These are phyloP conservation scores for Fragilariopsis cylindrus DNA, from an alignment of 108 stramenopile species.

Conservation along the genomic window DNA sequence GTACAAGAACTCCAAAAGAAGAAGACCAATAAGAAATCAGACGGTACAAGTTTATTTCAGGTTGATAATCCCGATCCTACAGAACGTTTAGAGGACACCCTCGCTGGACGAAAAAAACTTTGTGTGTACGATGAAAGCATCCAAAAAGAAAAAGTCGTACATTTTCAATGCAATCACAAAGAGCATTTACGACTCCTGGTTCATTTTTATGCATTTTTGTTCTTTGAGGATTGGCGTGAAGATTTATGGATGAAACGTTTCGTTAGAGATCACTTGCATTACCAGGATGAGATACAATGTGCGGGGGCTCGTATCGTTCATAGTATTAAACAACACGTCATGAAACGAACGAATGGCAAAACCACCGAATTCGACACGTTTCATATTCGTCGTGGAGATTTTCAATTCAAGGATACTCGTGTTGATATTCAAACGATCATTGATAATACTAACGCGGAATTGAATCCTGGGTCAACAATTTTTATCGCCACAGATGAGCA, in stretches of 20 bases:
- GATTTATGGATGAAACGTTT: slow-evolving; percentile 78
- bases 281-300: slow-evolving; percentile 86
- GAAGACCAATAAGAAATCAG: slow-evolving; percentile 21
- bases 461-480: slow-evolving; percentile 43
- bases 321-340: slow-evolving; percentile 49
- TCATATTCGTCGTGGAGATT: slow-evolving; percentile 85
- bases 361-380: slow-evolving; percentile 58
- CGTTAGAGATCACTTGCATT: slow-evolving; percentile 81
- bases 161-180: slow-evolving; percentile 41
- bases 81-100: slow-evolving; percentile 58
- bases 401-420: slow-evolving; percentile 46
- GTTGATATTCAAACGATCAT: slow-evolving; percentile 34
- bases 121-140: slow-evolving; percentile 68
- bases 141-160: slow-evolving; percentile 64
- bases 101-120: slow-evolving; percentile 44
- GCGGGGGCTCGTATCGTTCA: slow-evolving; percentile 70
- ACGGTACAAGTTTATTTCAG: slow-evolving; percentile 16
- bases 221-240: slow-evolving; percentile 83
- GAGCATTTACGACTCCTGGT: slow-evolving; percentile 57
- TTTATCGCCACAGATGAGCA: slow-evolving; percentile 81
- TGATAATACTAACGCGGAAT: slow-evolving; percentile 17
- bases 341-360: slow-evolving; percentile 39
- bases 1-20: slow-evolving; percentile 19
- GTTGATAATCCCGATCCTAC: slow-evolving; percentile 61
- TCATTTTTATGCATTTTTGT: slow-evolving; percentile 85